phyloP scores from a whole-genome alignment of 352 stramenopile species.

The Globisporangium splendens region DNA sequence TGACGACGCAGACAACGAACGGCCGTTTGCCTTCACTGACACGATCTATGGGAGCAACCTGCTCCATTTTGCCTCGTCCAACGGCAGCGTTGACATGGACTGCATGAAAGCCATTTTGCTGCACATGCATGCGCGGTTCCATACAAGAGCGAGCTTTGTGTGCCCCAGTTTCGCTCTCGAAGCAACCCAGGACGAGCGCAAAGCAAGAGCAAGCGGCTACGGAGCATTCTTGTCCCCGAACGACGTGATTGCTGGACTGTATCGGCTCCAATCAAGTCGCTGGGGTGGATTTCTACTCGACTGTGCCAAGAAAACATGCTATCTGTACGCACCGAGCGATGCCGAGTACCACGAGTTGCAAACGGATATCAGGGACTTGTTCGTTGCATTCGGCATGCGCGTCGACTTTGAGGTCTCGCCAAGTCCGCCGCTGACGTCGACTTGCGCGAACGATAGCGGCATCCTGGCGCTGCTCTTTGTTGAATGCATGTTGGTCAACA shows the following conservation, averaged over 20 bases:
- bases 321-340: neutral
- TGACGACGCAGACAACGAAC: neutral
- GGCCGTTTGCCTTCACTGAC: conserved; percentile 6
- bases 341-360: neutral
- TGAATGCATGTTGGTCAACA: neutral
- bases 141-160: conserved; percentile 2
- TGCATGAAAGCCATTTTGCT: conserved; percentile 6
- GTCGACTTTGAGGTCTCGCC: neutral
- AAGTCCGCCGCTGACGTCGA: neutral
- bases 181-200: neutral
- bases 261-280: neutral
- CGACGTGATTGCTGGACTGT: neutral
- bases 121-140: conserved; percentile 6
- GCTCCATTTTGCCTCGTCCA: neutral
- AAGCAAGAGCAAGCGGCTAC: neutral
- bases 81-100: conserved; percentile 5
- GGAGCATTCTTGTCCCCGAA: conserved; percentile 8
- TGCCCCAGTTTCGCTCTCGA: conserved; percentile 9
- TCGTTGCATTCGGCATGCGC: neutral
- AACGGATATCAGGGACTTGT: neutral
- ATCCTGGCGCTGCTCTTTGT: conserved; percentile 13
- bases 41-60: conserved; percentile 1
- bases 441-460: conserved; percentile 2
- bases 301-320: neutral
- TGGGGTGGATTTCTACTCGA: conserved; percentile 4